Percentiles rank a stretch among this genome's conserved stretches.
phyloP scores from a whole-genome alignment of 257 asterid genomes.

The Solanum tarapatanum region DNA sequence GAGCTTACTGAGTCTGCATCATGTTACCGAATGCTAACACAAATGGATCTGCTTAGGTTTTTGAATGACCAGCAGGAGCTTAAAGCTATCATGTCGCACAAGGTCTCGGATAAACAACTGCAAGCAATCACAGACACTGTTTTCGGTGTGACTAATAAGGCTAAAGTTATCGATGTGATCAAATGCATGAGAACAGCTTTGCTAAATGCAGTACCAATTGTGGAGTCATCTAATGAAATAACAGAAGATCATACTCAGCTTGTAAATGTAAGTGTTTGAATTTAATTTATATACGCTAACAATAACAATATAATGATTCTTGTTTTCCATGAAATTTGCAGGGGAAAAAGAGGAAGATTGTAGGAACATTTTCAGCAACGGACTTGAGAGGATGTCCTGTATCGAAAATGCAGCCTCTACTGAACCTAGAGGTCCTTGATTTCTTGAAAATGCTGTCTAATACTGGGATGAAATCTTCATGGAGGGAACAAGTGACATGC shows the following conservation, averaged over 20 bases:
- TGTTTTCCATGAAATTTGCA: slow-evolving; percentile 5
- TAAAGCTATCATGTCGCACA: slow-evolving; percentile 19
- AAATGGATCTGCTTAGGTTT: slow-evolving; percentile 68
- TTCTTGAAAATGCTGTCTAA: slow-evolving; percentile 40
- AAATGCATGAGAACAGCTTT: slow-evolving; percentile 58
- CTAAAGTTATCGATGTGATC: slow-evolving; percentile 59
- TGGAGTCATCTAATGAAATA: slow-evolving; percentile 17
- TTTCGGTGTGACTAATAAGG: slow-evolving; percentile 39
- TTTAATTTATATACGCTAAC: background rate
- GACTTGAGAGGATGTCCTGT: slow-evolving; percentile 65
- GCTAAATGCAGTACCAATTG: slow-evolving; percentile 58
- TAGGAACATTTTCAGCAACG: slow-evolving; percentile 78
- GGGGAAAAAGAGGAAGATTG: slow-evolving; percentile 54
- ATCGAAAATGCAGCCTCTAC: slow-evolving; percentile 33
- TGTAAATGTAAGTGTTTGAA: slow-evolving; percentile 32
- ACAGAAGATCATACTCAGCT: slow-evolving; percentile 46
- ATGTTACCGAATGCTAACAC: slow-evolving; percentile 72
- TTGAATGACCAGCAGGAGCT: slow-evolving; percentile 44
- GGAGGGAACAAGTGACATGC: slow-evolving; percentile 42
- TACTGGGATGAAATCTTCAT: slow-evolving; percentile 39
- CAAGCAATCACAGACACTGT: slow-evolving; percentile 41
- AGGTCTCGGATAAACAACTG: slow-evolving; percentile 15
- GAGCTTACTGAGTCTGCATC: slow-evolving; percentile 77
- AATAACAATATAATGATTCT: background rate
- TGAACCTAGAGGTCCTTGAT: slow-evolving; percentile 33